phyloP scores from a whole-genome alignment of 2,329 filamentous ascomycete genomes.

The Pseudocercospora vitis region DNA sequence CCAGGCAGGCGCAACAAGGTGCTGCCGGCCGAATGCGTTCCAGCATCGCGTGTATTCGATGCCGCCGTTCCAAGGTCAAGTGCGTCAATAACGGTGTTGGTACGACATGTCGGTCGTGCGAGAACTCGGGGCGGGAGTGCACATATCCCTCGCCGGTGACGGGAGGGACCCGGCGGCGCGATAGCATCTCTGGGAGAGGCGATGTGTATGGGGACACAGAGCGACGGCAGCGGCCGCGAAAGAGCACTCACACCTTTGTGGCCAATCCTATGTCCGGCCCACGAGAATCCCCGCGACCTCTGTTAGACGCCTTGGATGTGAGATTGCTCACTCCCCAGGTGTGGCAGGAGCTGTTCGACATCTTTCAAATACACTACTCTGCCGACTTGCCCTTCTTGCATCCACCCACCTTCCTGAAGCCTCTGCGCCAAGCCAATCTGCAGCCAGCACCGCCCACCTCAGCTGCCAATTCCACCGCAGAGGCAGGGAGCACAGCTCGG shows the following conservation, averaged over 20 bases:
- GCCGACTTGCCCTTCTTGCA: slow-evolving; percentile 73
- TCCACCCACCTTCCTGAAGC: slow-evolving; percentile 59
- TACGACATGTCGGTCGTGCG: slow-evolving; percentile 72
- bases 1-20: slow-evolving; percentile 33
- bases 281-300: slow-evolving; percentile 45
- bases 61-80: slow-evolving; percentile 80
- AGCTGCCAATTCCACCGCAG: slow-evolving; percentile 1
- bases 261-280: slow-evolving; percentile 41
- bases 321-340: slow-evolving; percentile 62
- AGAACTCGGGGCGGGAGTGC: slow-evolving; percentile 70
- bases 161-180: slow-evolving; percentile 36
- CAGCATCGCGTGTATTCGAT: slow-evolving; percentile 74
- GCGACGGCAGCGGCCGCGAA: slow-evolving; percentile 39
- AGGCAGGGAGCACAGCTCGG: slow-evolving; percentile 35
- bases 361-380: slow-evolving; percentile 70
- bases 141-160: slow-evolving; percentile 62
- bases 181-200: slow-evolving; percentile 25
- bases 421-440: slow-evolving; percentile 40
- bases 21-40: slow-evolving; percentile 64
- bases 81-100: slow-evolving; percentile 76
- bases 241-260: slow-evolving; percentile 40
- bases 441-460: slow-evolving; percentile 22
- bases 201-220: slow-evolving; percentile 31
- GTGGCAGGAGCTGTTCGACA: slow-evolving; percentile 68
- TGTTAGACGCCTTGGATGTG: slow-evolving; percentile 62